phyloP scores from a whole-genome alignment of 495 filamentous ascomycete species.

The Rhypophila decipiens region DNA sequence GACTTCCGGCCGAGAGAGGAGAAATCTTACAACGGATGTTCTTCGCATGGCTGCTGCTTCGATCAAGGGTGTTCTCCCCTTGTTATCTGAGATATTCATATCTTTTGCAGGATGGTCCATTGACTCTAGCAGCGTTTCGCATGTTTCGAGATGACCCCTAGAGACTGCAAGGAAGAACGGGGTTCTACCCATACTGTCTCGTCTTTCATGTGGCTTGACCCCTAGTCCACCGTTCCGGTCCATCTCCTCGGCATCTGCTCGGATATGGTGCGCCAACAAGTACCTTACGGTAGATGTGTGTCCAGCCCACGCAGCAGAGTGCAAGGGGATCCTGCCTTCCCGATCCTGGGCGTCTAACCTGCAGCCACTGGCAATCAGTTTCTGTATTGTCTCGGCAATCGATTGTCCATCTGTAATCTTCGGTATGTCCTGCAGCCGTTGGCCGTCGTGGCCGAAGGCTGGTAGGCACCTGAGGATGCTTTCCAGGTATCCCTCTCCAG shows the following conservation, averaged over 20 bases:
- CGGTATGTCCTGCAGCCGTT: background rate
- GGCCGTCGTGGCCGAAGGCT: too few relatives aligned
- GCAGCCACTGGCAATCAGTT: background rate
- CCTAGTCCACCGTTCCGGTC: too few relatives aligned
- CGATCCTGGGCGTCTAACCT: background rate
- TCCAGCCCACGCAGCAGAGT: background rate
- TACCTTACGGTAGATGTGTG: background rate
- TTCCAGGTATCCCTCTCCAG: background rate
- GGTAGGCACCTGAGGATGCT: too few relatives aligned
- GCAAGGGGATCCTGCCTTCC: background rate
- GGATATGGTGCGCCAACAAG: background rate
- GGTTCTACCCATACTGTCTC: background rate
- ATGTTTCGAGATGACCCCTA: background rate
- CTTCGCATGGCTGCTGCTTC: background rate
- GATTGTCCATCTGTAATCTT: background rate
- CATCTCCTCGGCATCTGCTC: too few relatives aligned
- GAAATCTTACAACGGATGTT: background rate
- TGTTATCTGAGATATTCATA: background rate
- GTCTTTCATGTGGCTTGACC: background rate
- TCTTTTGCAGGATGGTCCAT: background rate
- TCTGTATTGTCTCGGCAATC: background rate
- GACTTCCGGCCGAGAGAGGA: background rate
- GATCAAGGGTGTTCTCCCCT: background rate
- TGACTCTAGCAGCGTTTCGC: background rate
- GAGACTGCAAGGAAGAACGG: background rate